These are phyloP conservation scores for Penicillium aurantiogriseum DNA, from an alignment of 2,329 filamentous ascomycete genomes.

Conservation along the genomic window DNA sequence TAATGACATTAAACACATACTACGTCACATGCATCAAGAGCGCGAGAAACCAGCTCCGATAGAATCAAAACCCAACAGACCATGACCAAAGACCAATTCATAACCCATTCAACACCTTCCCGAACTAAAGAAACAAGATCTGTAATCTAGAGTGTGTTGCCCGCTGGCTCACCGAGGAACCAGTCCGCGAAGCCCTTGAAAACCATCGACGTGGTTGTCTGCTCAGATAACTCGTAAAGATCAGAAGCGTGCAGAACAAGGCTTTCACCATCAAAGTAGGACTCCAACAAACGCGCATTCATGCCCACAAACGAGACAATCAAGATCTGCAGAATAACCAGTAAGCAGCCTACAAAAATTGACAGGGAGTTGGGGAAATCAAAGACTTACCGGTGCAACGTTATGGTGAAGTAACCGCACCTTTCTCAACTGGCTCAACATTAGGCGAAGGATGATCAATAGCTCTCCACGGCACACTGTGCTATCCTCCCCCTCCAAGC, in stretches of 20 bases:
- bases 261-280: neutral
- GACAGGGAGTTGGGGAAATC: neutral
- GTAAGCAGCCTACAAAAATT: neutral
- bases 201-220: neutral
- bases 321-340: neutral
- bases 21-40: neutral
- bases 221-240: neutral
- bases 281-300: neutral
- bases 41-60: neutral
- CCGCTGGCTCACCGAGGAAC: neutral
- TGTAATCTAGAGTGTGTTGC: neutral
- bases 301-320: neutral
- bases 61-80: neutral
- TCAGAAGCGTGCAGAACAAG: neutral
- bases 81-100: neutral
- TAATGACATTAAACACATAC: neutral
- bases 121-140: neutral
- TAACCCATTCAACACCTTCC: neutral
- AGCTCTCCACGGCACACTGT: neutral
- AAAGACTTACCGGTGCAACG: neutral
- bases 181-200: neutral
- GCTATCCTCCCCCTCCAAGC: neutral
- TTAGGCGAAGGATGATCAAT: neutral
- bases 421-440: neutral
- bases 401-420: neutral